phyloP scores from a whole-genome alignment of 495 filamentous ascomycete genomes.

The Tetracladium marchalianum region DNA sequence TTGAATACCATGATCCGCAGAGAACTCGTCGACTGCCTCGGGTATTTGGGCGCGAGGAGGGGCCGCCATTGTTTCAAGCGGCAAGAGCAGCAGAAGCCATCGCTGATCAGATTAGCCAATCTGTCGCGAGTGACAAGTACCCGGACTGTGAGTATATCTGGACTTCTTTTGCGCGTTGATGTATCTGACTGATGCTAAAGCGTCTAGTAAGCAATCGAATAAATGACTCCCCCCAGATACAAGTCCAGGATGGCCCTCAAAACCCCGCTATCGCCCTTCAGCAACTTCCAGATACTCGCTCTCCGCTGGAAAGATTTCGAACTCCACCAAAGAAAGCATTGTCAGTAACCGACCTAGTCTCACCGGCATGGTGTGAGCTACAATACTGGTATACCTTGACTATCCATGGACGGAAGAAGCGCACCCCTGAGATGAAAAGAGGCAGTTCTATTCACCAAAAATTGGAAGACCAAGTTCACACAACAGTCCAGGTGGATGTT shows the following conservation, averaged over 20 bases:
- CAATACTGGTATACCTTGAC: slow-evolving; percentile 85
- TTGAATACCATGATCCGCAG: slow-evolving; percentile 25
- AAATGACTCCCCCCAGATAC: background rate
- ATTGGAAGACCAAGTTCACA: slow-evolving; percentile 78
- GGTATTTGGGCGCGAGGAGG: slow-evolving; percentile 31
- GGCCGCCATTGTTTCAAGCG: slow-evolving; percentile 26
- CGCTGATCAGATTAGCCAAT: slow-evolving; percentile 12
- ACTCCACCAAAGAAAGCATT: slow-evolving; percentile 65
- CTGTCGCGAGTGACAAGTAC: slow-evolving; percentile 18
- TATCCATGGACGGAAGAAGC: slow-evolving; percentile 55
- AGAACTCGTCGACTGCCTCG: slow-evolving; percentile 30
- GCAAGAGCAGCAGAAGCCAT: slow-evolving; percentile 24
- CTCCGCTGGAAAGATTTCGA: slow-evolving; percentile 62
- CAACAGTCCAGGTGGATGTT: slow-evolving; percentile 60
- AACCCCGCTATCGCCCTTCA: background rate
- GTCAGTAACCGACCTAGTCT: slow-evolving; percentile 83
- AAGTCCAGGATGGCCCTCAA: background rate
- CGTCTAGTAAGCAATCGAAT: slow-evolving; percentile 51
- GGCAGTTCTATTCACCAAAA: slow-evolving; percentile 70
- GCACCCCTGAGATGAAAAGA: slow-evolving; percentile 72
- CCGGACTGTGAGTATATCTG: slow-evolving; percentile 36
- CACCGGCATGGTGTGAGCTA: slow-evolving; percentile 90
- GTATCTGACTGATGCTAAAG: slow-evolving; percentile 50
- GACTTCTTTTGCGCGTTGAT: background rate
- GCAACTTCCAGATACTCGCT: slow-evolving; percentile 19